Evolutionary conservation across 2,329 filamentous ascomycete genomes (phyloP), one percentile per base, ranked within the genome.

Genomic region (Passalora sequoiae): DNA sequence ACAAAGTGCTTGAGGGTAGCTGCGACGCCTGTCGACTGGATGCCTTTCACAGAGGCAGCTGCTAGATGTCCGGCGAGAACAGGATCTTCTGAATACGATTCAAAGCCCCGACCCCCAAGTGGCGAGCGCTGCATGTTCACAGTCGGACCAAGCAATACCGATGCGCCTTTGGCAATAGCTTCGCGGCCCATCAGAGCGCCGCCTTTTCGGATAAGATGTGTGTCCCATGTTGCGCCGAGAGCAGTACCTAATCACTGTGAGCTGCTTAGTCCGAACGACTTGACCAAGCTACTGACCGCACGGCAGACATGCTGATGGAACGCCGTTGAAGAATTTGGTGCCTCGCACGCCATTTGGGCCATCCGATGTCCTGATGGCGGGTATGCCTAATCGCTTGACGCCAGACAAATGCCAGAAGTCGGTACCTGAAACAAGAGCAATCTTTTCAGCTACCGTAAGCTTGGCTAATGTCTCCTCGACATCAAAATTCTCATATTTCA

Each of bases 31-130:
- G 80, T 81, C 17, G 82, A 80, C 59, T 92, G 86, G 2, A 87
- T 67, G 16, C 83, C 78, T 38, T 68, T 73, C 28, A 80, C 69
- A 42, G 76, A 76, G 21, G 72, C 68, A 54, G 85, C 80, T 1
- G 76, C 80, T 44, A 85, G 74, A 58, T 87, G 82, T 3, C 83
- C 42, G 86, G 85, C 86, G 4, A 94, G 72, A 7, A 83, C 75
- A 0, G 86, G 86, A 54, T 92, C 87, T 63, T 92, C 87, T 0
- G 84, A 88, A 62, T 89, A 92, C 0, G 86, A 89, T 65, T 94
- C 87, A 54, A 92, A 94, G 51, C 89, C 89, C 47, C 87, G 76
- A 13, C 87, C 87, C n/a, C 86, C 86, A 0, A 92, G 73, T 0
- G 87, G 87, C 38, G 85, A 85, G 12, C 87, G 78, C 58, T 92